Percentiles rank a stretch among this genome's conserved stretches.
Evolutionary conservation across 2,329 filamentous ascomycete genomes (phyloP).

Genomic region (Pestalotiopsis sp.): DNA sequence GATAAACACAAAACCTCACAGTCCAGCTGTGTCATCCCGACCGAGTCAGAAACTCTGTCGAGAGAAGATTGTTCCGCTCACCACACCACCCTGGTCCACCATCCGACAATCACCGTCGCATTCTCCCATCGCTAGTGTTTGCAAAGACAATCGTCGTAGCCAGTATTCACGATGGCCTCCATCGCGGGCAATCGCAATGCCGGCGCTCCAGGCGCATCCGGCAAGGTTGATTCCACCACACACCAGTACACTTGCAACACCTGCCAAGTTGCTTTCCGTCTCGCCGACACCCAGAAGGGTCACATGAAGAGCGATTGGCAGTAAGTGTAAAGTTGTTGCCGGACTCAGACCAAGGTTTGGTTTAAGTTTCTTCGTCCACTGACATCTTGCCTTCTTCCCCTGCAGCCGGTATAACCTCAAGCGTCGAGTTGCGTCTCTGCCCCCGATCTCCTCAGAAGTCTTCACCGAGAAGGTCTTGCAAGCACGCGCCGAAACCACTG

Average conservation of each 20-base stretch:
- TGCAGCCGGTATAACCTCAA: slow-evolving; percentile 91
- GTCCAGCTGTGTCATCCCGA: neutral
- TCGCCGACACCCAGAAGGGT: slow-evolving; percentile 86
- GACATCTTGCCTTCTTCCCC: neutral
- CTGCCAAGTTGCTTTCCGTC: slow-evolving; percentile 94
- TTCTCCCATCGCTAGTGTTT: neutral
- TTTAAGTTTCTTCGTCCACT: neutral
- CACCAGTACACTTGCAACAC: slow-evolving; percentile 99
- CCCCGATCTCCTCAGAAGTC: slow-evolving; percentile 86
- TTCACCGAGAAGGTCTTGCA: slow-evolving; percentile 96
- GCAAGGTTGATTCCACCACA: slow-evolving; percentile 38
- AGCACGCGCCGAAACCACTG: slow-evolving; percentile 81
- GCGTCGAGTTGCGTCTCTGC: slow-evolving; percentile 85
- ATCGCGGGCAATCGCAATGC: slow-evolving; percentile 35
- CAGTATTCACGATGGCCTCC: slow-evolving; percentile 48
- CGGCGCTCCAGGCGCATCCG: slow-evolving; percentile 25
- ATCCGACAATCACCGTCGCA: neutral
- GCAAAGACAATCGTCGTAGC: neutral
- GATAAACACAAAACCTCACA: neutral
- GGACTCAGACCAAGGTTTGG: neutral
- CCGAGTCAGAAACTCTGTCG: neutral
- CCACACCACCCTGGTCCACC: neutral
- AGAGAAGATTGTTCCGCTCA: neutral
- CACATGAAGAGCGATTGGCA: slow-evolving; percentile 99
- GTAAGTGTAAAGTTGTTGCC: slow-evolving; percentile 56